phyloP scores from a whole-genome alignment of 1,284 basidiomycete species.

The Lentinula novae-zelandiae region DNA sequence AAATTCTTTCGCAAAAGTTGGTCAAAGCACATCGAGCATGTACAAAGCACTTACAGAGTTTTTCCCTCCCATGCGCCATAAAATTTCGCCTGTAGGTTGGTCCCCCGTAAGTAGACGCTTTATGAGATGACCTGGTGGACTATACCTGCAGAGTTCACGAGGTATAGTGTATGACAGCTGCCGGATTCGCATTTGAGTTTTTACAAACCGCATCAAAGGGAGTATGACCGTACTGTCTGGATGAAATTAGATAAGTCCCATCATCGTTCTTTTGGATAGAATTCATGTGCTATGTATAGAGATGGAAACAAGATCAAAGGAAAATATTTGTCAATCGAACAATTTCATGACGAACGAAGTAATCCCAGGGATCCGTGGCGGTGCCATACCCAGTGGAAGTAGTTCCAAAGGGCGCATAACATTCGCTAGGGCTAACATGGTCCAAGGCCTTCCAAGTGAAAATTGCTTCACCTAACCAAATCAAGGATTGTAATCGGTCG shows the following conservation, averaged over 20 bases:
- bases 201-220: neutral
- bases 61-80: slow-evolving; percentile 20
- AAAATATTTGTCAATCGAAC: neutral
- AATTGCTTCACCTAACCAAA: neutral
- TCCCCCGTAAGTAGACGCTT: too few species aligned
- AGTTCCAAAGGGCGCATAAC: neutral
- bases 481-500: neutral
- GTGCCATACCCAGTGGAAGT: neutral
- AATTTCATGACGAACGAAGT: slow-evolving; percentile 5
- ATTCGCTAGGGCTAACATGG: slow-evolving; percentile 5
- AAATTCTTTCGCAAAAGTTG: slow-evolving; percentile 4
- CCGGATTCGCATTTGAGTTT: neutral
- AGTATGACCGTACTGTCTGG: slow-evolving; percentile 3
- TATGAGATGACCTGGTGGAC: too few species aligned
- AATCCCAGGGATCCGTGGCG: slow-evolving; percentile 8
- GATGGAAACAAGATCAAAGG: neutral
- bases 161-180: slow-evolving; percentile 11
- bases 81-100: slow-evolving; percentile 9
- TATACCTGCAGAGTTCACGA: neutral
- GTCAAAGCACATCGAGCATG: neutral
- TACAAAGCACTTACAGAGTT: neutral
- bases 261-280: slow-evolving; percentile 6
- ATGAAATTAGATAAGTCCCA: slow-evolving; percentile 8
- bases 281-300: slow-evolving; percentile 5
- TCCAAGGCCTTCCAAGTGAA: slow-evolving; percentile 8